Evolutionary conservation across 139 green algal species (phyloP).

Genomic region (Tetratostichococcus sp.): DNA sequence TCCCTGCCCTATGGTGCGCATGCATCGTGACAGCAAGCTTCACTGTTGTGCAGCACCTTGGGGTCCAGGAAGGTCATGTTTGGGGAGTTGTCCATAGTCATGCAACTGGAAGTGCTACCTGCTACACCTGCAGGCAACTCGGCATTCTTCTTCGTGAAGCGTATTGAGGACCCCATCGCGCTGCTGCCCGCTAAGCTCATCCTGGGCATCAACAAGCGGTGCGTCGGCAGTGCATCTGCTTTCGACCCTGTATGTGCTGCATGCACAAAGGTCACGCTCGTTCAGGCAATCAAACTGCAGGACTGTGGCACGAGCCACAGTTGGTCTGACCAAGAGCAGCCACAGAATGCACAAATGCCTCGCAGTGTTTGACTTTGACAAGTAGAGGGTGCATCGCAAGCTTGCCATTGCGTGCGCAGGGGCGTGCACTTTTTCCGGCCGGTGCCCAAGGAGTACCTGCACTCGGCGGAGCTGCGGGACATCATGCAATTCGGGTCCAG

Average conservation of each 20-base stretch:
- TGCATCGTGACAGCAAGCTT: background rate
- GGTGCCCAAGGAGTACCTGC: constrained; percentile 95
- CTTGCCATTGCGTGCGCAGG: constrained; percentile 11
- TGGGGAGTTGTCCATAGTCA: too few relatives aligned
- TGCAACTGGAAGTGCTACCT: too few relatives aligned
- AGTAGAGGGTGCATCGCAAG: too few relatives aligned
- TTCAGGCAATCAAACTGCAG: too few relatives aligned
- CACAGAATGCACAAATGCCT: too few relatives aligned
- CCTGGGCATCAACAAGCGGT: constrained; percentile 96
- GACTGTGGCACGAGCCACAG: too few relatives aligned
- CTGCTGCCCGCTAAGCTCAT: constrained; percentile 90
- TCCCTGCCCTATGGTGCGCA: constrained; percentile 86
- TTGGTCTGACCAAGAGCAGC: too few relatives aligned
- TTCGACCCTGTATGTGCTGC: too few relatives aligned
- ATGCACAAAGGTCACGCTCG: background rate
- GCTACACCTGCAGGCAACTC: constrained; percentile 50
- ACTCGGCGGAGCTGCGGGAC: constrained; percentile 91
- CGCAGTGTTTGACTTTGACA: too few relatives aligned
- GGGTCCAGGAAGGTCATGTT: too few relatives aligned
- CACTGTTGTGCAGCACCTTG: too few relatives aligned
- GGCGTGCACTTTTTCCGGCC: constrained; percentile 90
- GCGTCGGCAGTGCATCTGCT: constrained; percentile 56
- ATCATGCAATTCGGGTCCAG: constrained; percentile 95
- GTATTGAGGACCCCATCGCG: constrained; percentile 93
- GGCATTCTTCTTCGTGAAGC: constrained; percentile 77